Evolutionary conservation across 345 rosid species (phyloP).

Genomic region (Sapria himalayana): DNA sequence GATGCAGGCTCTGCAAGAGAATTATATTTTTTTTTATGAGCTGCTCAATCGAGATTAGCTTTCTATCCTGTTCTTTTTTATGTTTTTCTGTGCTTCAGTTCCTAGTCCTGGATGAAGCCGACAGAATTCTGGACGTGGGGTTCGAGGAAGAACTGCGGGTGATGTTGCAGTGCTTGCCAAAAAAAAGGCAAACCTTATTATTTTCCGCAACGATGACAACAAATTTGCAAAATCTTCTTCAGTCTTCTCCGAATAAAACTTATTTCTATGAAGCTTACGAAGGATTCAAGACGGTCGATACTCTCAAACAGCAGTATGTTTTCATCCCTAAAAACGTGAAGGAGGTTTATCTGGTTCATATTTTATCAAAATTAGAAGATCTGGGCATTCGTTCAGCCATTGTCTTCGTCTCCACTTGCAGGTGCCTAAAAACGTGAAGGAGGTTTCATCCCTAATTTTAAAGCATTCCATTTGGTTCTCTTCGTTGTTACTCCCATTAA

Average conservation of each 20-base stretch:
- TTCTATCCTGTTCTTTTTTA: not conserved
- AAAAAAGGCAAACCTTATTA: slow-evolving; percentile 55
- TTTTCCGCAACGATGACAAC: slow-evolving; percentile 94
- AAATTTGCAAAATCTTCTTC: slow-evolving; percentile 44
- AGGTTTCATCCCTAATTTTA: no score
- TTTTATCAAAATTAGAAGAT: slow-evolving; percentile 65
- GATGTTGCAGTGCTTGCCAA: slow-evolving; percentile 52
- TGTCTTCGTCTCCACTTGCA: slow-evolving; percentile 90
- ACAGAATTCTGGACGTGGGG: slow-evolving; percentile 88
- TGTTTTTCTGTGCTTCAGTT: slow-evolving; percentile 21
- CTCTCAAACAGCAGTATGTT: slow-evolving; percentile 66
- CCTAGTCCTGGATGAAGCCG: slow-evolving; percentile 91
- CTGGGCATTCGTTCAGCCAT: slow-evolving; percentile 76
- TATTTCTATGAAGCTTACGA: slow-evolving; percentile 89
- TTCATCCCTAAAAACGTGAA: slow-evolving; percentile 55
- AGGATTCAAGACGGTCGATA: slow-evolving; percentile 75
- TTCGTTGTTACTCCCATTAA: no score
- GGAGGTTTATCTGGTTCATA: slow-evolving; percentile 61
- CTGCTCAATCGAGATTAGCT: no score
- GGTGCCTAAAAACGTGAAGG: no score
- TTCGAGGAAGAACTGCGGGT: slow-evolving; percentile 69
- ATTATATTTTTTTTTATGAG: no score
- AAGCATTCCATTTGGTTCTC: no score
- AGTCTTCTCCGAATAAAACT: slow-evolving; percentile 70
- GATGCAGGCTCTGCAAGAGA: no score